Conservation (phyloP, 108 stramenopile genomes). For the Hondaea fermentalgiana region DNA sequence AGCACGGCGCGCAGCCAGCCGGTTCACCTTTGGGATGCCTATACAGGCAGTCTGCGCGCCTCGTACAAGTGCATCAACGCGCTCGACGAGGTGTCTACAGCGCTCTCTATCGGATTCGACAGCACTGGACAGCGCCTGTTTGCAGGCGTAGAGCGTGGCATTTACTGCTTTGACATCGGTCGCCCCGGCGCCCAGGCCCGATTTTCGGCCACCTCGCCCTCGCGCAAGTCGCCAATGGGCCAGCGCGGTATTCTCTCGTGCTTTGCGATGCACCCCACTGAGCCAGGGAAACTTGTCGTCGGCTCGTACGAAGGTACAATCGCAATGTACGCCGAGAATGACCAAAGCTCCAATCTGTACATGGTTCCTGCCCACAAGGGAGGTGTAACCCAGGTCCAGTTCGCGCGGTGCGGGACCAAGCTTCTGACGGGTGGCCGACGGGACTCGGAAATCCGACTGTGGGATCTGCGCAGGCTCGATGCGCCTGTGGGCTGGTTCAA, state of each 20-base stretch:
- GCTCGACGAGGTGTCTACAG: background rate
- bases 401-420: background rate
- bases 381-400: background rate
- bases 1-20: conserved; percentile 39
- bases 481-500: background rate
- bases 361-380: background rate
- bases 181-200: background rate
- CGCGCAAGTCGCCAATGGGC: background rate
- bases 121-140: background rate
- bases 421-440: background rate
- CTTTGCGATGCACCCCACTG: background rate
- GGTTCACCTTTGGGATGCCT: conserved; percentile 43
- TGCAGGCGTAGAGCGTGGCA: background rate
- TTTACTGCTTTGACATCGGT: background rate
- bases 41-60: conserved; percentile 34
- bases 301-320: conserved; percentile 3
- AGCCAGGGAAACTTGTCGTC: background rate
- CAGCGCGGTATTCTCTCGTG: background rate
- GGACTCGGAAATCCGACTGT: background rate
- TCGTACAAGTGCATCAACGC: conserved; percentile 26
- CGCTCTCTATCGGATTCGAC: background rate
- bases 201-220: background rate
- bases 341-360: background rate
- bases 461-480: background rate
- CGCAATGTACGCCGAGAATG: background rate